Evolutionary conservation across 202 grass and related monocot species (phyloP).

Genomic region (Carex arenaria): DNA sequence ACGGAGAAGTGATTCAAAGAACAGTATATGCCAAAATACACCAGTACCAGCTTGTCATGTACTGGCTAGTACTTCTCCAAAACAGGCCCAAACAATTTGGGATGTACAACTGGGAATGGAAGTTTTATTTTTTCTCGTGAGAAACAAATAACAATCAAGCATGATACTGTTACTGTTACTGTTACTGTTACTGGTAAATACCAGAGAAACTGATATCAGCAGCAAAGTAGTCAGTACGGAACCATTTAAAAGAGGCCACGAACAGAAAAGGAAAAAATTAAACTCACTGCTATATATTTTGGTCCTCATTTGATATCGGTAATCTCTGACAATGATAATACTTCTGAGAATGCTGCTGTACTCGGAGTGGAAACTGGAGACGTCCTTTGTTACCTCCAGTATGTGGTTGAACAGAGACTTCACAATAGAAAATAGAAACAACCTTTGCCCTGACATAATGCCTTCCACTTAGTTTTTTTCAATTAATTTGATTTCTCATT

Average conservation of each 20-base stretch:
- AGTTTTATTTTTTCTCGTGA: too few relatives aligned
- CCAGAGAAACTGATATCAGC: not conserved
- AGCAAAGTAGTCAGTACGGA: not conserved
- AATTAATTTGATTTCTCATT: too few relatives aligned
- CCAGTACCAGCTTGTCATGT: not conserved
- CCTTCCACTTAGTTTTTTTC: too few relatives aligned
- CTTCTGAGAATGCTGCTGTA: slow-evolving; percentile 68
- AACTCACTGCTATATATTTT: slow-evolving; percentile 70
- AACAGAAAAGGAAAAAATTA: not conserved
- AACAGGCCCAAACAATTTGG: not conserved
- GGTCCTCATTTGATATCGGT: slow-evolving; percentile 72
- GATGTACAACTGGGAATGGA: not conserved
- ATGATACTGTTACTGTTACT: not conserved
- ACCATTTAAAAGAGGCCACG: not conserved
- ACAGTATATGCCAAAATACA: too few relatives aligned
- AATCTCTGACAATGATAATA: slow-evolving; percentile 60
- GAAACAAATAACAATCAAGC: not conserved
- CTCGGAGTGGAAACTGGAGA: slow-evolving; percentile 57
- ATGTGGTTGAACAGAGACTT: slow-evolving; percentile 80
- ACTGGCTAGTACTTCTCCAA: too few relatives aligned
- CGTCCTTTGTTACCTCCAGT: slow-evolving; percentile 65
- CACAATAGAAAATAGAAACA: slow-evolving; percentile 50
- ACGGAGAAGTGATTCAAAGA: not conserved
- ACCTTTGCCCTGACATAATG: slow-evolving; percentile 26
- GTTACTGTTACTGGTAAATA: not conserved